Evolutionary conservation across 306 rosid genomes (phyloP), one percentile per base, ranked within the genome.

Genomic region (Rosa lucieae): DNA sequence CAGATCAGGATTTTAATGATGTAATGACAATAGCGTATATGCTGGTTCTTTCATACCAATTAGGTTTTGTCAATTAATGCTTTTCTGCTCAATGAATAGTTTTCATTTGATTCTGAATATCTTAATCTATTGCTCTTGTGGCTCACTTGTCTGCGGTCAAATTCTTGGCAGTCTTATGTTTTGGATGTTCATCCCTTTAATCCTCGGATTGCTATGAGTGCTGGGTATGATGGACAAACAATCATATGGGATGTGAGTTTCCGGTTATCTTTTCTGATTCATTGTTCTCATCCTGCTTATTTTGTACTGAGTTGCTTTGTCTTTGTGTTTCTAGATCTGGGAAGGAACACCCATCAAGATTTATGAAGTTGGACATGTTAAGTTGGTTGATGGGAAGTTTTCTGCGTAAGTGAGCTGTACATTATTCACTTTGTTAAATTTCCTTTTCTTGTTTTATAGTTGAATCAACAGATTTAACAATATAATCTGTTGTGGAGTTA

Each of bases 181-280:
- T 82, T 93, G 93, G 98, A 91, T 91, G 98, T 93, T 70, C 98
- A 93, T 90, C 98, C 98, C 76, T 93, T 93, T 85, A 93, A 93
- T 83, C 97, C 98, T 78, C 93, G 94, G 83, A 93, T 93, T 83
- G 98, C 98, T 61, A 91, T 93, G 98, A 93, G 98, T 82, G 98
- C 98, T 82, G 98, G 98, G 63, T 93, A 93, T 85, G 98, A 93
- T 87, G 98, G 98, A 75, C 82, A 66, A 77, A 89, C 94, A 39
- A 93, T 93, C 79, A 92, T 93, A 77, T 93, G 98, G 98, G 98
- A 93, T 87, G 98, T 93, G 88, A 93, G 98, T 83, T 82, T 76
- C 51, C 44, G 32, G 75, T 18, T 73, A 72, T 77, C 35, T 44
- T 70, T 81, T 58, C 15, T 79, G 32, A 26, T 79, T 17, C 72